phyloP scores from a whole-genome alignment of 768 basidiomycete genomes.

The Megacollybia marginata region DNA sequence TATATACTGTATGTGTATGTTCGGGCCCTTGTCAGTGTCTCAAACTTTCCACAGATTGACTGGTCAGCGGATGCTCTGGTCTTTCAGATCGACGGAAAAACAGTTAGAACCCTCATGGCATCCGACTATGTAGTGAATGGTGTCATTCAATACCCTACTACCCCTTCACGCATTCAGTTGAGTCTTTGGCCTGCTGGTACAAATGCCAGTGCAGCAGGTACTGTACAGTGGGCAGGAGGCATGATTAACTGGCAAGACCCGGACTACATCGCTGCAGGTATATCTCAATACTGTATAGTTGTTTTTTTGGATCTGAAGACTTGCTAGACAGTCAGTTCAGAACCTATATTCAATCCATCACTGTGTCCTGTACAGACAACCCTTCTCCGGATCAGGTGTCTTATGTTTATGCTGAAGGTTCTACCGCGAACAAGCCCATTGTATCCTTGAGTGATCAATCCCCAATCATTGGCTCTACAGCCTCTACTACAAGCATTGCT shows the following conservation, averaged over 20 bases:
- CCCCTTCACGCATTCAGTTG: conserved; percentile 76
- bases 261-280: conserved; percentile 41
- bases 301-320: neutral
- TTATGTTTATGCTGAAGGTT: conserved; percentile 57
- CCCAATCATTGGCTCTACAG: conserved; percentile 38
- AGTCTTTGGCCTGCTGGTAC: conserved; percentile 83
- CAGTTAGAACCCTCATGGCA: conserved; percentile 61
- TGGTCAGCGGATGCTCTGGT: conserved; percentile 66
- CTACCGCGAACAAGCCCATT: conserved; percentile 41
- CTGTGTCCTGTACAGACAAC: conserved; percentile 54
- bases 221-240: conserved; percentile 73
- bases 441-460: conserved; percentile 55
- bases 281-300: neutral
- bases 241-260: conserved; percentile 78
- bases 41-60: conserved; percentile 48
- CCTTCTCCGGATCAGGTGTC: conserved; percentile 44
- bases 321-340: conserved; percentile 57
- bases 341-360: conserved; percentile 52
- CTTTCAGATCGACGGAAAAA: conserved; percentile 65
- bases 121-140: conserved; percentile 50
- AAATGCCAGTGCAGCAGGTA: conserved; percentile 50
- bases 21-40: neutral
- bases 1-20: conserved; percentile 51
- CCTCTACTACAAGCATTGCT: too few species aligned
- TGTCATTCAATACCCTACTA: conserved; percentile 60